Conservation (phyloP, 495 filamentous ascomycete species). For the Penicillium nucicola region DNA sequence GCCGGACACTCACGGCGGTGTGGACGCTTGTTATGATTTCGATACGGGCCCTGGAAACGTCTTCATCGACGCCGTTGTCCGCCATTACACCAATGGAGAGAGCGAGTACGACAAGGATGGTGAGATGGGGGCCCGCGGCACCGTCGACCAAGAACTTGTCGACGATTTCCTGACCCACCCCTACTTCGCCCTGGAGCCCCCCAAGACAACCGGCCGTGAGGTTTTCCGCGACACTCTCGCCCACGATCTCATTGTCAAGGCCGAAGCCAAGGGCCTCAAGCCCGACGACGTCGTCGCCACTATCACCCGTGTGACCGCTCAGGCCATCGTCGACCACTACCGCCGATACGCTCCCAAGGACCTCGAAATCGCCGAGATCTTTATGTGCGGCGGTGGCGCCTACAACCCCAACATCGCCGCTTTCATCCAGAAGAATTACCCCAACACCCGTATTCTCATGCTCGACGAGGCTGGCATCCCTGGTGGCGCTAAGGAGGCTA, state of each 20-base stretch:
- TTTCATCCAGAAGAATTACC: slow-evolving; percentile 48
- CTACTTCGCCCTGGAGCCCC: slow-evolving; percentile 48
- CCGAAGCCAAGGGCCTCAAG: slow-evolving; percentile 37
- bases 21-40: slow-evolving; percentile 50
- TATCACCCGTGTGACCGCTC: slow-evolving; percentile 54
- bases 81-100: slow-evolving; percentile 32
- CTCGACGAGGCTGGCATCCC: slow-evolving; percentile 54
- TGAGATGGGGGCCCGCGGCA: slow-evolving; percentile 49
- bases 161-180: slow-evolving; percentile 47
- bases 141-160: slow-evolving; percentile 50
- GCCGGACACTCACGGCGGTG: slow-evolving; percentile 45
- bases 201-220: slow-evolving; percentile 58
- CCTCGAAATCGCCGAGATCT: slow-evolving; percentile 52
- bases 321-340: slow-evolving; percentile 56
- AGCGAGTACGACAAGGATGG: slow-evolving; percentile 44
- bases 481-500: slow-evolving; percentile 53
- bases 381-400: slow-evolving; percentile 58
- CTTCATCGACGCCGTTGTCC: slow-evolving; percentile 39
- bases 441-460: slow-evolving; percentile 48
- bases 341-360: slow-evolving; percentile 45
- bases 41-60: slow-evolving; percentile 46
- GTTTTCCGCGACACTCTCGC: slow-evolving; percentile 54
- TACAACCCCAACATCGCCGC: slow-evolving; percentile 54
- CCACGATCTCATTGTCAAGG: slow-evolving; percentile 44
- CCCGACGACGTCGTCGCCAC: slow-evolving; percentile 52